A percentile compares a stretch with the other conserved stretches of the same genome.
These are phyloP conservation scores for Lactarius vividus DNA, from an alignment of 768 basidiomycete genomes.

Conservation along the genomic window DNA sequence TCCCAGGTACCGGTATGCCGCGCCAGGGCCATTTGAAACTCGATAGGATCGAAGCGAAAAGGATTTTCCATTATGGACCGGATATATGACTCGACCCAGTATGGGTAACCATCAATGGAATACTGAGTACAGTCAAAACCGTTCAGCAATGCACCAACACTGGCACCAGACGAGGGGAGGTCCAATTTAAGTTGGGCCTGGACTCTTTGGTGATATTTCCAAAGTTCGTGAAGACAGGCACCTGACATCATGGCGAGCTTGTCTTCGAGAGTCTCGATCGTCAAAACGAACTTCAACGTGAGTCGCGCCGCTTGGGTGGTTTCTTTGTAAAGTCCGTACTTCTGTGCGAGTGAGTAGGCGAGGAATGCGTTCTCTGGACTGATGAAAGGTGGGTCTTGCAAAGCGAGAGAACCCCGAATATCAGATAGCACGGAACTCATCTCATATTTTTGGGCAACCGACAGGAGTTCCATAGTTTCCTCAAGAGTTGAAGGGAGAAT, in stretches of 20 bases:
- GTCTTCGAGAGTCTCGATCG: too few species aligned
- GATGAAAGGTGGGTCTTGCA: background rate
- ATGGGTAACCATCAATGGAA: background rate
- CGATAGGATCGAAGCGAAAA: background rate
- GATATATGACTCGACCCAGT: constrained; percentile 1
- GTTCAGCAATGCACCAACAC: background rate
- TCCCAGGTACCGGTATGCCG: too few species aligned
- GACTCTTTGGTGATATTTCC: too few species aligned
- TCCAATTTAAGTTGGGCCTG: too few species aligned
- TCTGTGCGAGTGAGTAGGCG: constrained; percentile 6
- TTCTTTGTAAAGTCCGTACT: too few species aligned
- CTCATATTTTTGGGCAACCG: constrained; percentile 13
- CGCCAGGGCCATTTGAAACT: constrained; percentile 1
- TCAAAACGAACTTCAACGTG: too few species aligned
- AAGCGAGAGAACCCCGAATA: background rate
- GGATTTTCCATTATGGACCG: background rate
- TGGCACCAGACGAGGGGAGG: too few species aligned
- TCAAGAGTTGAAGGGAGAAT: background rate
- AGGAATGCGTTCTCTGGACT: background rate
- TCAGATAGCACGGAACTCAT: background rate
- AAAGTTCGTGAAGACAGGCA: too few species aligned
- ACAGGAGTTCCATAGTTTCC: constrained; percentile 2
- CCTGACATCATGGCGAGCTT: too few species aligned
- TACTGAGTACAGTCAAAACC: background rate
- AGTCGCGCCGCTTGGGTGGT: too few species aligned